Base-by-base conservation (phyloP, 306 rosid species). In the Cucurbita argyrosperma region DNA sequence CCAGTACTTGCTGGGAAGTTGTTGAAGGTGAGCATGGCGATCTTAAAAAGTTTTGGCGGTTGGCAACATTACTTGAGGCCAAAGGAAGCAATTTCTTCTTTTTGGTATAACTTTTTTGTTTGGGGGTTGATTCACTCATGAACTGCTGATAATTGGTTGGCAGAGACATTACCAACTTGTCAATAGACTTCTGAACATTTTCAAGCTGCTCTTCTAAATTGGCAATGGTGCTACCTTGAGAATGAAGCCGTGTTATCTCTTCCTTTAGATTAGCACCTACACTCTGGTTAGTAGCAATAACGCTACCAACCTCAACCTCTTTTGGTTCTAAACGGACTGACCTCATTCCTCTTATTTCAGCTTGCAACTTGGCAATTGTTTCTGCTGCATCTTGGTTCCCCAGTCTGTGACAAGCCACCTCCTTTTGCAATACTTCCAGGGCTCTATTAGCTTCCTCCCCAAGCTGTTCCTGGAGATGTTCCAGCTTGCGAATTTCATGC, bases 381-480 rank as follows among this genome's bases (percentile, higher is more conserved):
- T 95, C 97, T 39, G 97, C 99, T 67, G 99, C 99, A 87, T 91
- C 97, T 86, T 95, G 97, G 80, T 95, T 95, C 52, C 99, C 99
- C 58, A 88, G 84, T 77, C 99, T 90, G 81, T 95, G 99, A 78
- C 99, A 95, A 76, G 96, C 96, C 74, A 95, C 99, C 83, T 95
- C 97, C 84, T 95, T 95, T 75, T 95, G 99, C 62, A 95, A 76
- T 67, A 95, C 96, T 84, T 91, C 97, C 70, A 95, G 86, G 35
- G 99, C 99, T 78, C 96, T 78, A 72, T 91, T 95, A 64, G 99
- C 99, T 84, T 95, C 99, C 78, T 95, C 96, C 57, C 99, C 99
- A 39, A 95, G 91, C 88, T 91, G 96, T 85, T 95, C 96, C 66
- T 95, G 99, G 76, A 95, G 96, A 79, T 91, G 97, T 88, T 95